Conservation (phyloP, 768 basidiomycete genomes). For the Fomitopsis serialis region DNA sequence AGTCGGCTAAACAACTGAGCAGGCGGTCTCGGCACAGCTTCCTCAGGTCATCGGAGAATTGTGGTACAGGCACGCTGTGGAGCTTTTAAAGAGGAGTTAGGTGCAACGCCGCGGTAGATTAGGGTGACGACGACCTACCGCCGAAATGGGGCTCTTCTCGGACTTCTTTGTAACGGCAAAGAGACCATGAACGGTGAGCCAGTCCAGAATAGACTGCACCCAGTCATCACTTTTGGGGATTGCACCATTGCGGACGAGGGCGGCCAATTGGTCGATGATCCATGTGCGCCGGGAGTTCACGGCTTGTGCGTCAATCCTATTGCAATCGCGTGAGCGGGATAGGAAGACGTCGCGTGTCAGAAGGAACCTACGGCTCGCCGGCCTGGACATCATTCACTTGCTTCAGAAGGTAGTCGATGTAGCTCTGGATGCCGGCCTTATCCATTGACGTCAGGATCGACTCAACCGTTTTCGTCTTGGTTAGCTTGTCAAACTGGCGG, state of each 20-base stretch:
- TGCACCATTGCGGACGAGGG: slow-evolving; percentile 71
- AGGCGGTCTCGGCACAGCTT: slow-evolving; percentile 64
- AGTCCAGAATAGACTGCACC: slow-evolving; percentile 71
- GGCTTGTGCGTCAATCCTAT: slow-evolving; percentile 39
- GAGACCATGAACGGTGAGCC: slow-evolving; percentile 77
- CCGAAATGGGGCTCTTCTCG: slow-evolving; percentile 51
- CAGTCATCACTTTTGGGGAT: slow-evolving; percentile 80
- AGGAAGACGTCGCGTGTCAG: not conserved
- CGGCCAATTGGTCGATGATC: slow-evolving; percentile 82
- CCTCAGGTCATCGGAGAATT: slow-evolving; percentile 70
- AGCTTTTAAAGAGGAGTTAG: slow-evolving; percentile 40
- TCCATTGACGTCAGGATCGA: slow-evolving; percentile 73
- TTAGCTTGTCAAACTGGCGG: slow-evolving; percentile 86
- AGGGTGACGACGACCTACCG: slow-evolving; percentile 39
- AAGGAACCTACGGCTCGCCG: slow-evolving; percentile 8
- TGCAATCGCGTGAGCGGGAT: slow-evolving; percentile 1
- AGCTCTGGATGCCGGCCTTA: slow-evolving; percentile 65
- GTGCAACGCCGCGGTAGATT: not conserved
- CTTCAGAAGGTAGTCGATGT: slow-evolving; percentile 65
- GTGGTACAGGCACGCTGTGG: slow-evolving; percentile 54
- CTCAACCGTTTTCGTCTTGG: slow-evolving; percentile 90
- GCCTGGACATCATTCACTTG: slow-evolving; percentile 46
- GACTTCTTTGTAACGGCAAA: slow-evolving; percentile 73
- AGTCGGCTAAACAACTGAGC: slow-evolving; percentile 67
- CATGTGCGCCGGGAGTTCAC: slow-evolving; percentile 63